Evolutionary conservation across 2,329 filamentous ascomycete genomes (phyloP), one percentile per base, ranked within the genome.

Genomic region (Xylariaceae sp.): DNA sequence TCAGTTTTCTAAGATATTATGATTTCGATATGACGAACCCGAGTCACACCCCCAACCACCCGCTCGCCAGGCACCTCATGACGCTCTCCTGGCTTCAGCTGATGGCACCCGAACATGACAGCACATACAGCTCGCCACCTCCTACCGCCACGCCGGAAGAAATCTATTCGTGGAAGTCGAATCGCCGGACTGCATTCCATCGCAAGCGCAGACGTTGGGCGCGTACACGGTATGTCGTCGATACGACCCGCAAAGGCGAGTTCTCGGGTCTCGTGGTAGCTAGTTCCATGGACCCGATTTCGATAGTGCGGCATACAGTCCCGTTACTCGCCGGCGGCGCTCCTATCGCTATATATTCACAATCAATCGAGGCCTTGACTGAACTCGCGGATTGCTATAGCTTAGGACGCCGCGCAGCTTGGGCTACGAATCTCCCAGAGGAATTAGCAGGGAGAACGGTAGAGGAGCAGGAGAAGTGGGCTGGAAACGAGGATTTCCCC

Each of bases 41-140:
- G 43, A 80, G 79, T 60, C 80, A 77, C 51, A 76, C 80, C 11
- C 76, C 83, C 29, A 70, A 74, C 0, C 94, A 97, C 68, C 92
- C 94, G 0, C 82, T 99, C 8, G 81, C 87, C 70, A 86, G 81
- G 12, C 86, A 94, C 68, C 82, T 99, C 50, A 86, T 92, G 65
- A 83, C 87, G 4, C 76, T 97, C 32, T 92, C 89, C 31, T 99
- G 92, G 91, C 81, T 99, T 2, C 92, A 97, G 71, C 82, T 99
- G 4, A 74, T 96, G 12, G 80, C 87, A 29, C 94, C 94, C 0
- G 74, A 81, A 37, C 75, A 83, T 32, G 94, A 97, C 70, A 79
- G 81, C 0, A 83, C 87, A 3, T 96, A 95, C 71, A 72, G 76
- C 34, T 79, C 81, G 30, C 80, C 86, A 51, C 87, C 90, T 0